Percentiles rank a stretch among this genome's conserved stretches.
These are phyloP conservation scores for Phytophthora citrophthora DNA, from an alignment of 352 stramenopile genomes.

Conservation along the genomic window DNA sequence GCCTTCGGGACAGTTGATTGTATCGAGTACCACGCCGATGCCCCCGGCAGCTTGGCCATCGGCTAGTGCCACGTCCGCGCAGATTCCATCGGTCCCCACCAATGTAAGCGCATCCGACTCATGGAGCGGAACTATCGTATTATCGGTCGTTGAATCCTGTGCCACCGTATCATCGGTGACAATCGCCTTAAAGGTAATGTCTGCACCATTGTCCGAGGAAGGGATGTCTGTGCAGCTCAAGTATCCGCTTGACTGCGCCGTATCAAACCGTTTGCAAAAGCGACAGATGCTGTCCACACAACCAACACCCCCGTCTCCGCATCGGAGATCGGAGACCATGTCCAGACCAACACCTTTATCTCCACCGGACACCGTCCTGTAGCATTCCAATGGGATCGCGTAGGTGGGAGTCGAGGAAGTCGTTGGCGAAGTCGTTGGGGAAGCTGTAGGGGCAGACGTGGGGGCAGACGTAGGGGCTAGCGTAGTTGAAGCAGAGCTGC, in stretches of 20 bases:
- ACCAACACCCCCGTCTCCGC: slow-evolving; percentile 38
- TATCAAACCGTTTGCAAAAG: slow-evolving; percentile 37
- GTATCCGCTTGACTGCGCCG: slow-evolving; percentile 30
- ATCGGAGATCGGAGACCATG: slow-evolving; percentile 40
- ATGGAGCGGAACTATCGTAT: slow-evolving; percentile 12
- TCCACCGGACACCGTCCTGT: slow-evolving; percentile 21
- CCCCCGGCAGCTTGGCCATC: slow-evolving; percentile 37
- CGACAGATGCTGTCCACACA: slow-evolving; percentile 37
- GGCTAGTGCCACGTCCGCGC: slow-evolving; percentile 23
- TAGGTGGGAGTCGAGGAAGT: slow-evolving; percentile 8
- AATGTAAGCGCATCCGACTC: slow-evolving; percentile 8
- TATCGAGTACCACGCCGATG: slow-evolving; percentile 36
- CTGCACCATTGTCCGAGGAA: slow-evolving; percentile 17
- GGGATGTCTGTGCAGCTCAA: slow-evolving; percentile 28
- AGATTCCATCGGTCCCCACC: slow-evolving; percentile 5
- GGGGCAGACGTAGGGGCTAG: neutral
- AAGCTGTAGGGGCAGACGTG: neutral
- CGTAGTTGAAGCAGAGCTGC: neutral
- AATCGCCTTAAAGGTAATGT: slow-evolving; percentile 38
- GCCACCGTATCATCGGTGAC: slow-evolving; percentile 11
- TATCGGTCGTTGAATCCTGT: neutral
- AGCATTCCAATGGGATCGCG: slow-evolving; percentile 34
- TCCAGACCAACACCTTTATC: slow-evolving; percentile 30
- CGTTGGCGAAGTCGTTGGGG: neutral
- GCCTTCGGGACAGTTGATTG: slow-evolving; percentile 29